These are phyloP conservation scores for Calamus simplicifolius DNA, from an alignment of 176 grass and related monocot species.

Conservation along the genomic window DNA sequence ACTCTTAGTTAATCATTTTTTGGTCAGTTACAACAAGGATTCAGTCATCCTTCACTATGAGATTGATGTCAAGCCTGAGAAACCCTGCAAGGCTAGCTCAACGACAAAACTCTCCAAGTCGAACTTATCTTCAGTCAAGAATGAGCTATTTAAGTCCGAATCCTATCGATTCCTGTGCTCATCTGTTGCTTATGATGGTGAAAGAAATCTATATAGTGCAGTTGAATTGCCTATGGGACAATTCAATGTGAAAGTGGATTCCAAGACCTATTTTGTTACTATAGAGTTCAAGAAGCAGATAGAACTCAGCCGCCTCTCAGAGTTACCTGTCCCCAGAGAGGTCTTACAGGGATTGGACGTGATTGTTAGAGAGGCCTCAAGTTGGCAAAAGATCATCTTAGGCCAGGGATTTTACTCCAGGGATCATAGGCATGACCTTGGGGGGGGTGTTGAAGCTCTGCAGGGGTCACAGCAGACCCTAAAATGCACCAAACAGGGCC, in stretches of 20 bases:
- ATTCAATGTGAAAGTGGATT: constrained; percentile 27
- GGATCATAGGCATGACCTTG: not conserved
- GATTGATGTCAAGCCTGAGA: constrained; percentile 36
- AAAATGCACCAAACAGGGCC: constrained; percentile 30
- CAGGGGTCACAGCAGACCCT: constrained; percentile 43
- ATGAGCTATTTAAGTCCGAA: constrained; percentile 37
- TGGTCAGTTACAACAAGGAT: constrained; percentile 26
- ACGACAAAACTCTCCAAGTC: constrained; percentile 35
- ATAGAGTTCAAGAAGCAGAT: constrained; percentile 42
- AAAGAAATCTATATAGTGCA: constrained; percentile 37
- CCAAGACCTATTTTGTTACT: constrained; percentile 28
- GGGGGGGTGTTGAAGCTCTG: constrained; percentile 27
- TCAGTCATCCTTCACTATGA: constrained; percentile 43
- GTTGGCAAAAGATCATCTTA: constrained; percentile 30
- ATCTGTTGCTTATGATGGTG: constrained; percentile 44
- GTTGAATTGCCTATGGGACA: constrained; percentile 32
- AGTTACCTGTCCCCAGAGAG: constrained; percentile 45
- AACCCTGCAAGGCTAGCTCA: constrained; percentile 6
- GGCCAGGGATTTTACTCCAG: constrained; percentile 42
- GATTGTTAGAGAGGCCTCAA: constrained; percentile 43
- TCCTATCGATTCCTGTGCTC: constrained; percentile 5
- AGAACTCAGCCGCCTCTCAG: constrained; percentile 33
- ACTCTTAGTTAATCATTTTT: constrained; percentile 45
- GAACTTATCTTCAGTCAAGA: constrained; percentile 42
- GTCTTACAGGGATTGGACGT: constrained; percentile 54